phyloP scores from a whole-genome alignment of 345 rosid species.

The Kernera saxatilis region DNA sequence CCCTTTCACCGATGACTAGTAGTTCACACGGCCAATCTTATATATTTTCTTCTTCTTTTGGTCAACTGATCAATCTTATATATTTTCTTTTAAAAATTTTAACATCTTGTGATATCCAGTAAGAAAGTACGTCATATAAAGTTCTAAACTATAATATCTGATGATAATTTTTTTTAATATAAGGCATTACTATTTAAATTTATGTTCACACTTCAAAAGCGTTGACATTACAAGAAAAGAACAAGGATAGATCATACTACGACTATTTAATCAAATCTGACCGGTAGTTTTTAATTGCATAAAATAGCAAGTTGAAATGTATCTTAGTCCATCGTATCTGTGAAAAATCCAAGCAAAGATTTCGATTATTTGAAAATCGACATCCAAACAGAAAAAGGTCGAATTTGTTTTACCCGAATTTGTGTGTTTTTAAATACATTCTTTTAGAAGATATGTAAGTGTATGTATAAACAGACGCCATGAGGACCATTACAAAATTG shows the following conservation, averaged over 20 bases:
- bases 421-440: background rate
- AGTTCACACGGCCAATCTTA: conserved; percentile 4
- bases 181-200: background rate
- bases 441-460: background rate
- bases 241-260: conserved; percentile 17
- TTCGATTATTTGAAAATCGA: background rate
- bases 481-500: background rate
- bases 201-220: conserved; percentile 9
- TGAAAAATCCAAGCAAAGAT: conserved; percentile 4
- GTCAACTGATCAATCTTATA: too few relatives aligned
- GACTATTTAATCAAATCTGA: background rate
- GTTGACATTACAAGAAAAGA: conserved; percentile 14
- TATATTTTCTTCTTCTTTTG: background rate
- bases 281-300: background rate
- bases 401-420: background rate
- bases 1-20: conserved; percentile 11
- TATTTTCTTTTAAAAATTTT: background rate
- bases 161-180: background rate
- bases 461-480: background rate
- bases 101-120: background rate
- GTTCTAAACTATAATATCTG: background rate
- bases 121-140: background rate
- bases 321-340: conserved; percentile 12
- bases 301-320: conserved; percentile 9
- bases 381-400: background rate